Conservation (phyloP, 2,329 filamentous ascomycete genomes). For the Karstenula rhodostoma region DNA sequence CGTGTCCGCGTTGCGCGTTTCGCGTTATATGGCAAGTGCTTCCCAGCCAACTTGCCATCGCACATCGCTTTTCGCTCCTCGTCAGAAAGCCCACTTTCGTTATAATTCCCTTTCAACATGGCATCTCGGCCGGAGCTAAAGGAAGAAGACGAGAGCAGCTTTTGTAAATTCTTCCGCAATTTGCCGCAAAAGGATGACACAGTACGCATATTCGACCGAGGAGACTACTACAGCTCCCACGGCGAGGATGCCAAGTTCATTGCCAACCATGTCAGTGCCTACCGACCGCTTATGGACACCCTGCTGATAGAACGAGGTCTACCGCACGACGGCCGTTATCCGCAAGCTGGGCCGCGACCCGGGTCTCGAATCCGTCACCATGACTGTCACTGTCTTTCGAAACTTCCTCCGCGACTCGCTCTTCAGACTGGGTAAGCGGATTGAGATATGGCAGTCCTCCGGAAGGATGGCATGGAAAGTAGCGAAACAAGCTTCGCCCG, state of each 20-base stretch:
- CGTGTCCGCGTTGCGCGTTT: slow-evolving; percentile 20
- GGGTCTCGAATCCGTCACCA: slow-evolving; percentile 90
- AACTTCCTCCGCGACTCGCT: slow-evolving; percentile 95
- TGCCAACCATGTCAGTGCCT: slow-evolving; percentile 70
- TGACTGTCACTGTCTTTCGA: slow-evolving; percentile 93
- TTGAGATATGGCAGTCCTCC: slow-evolving; percentile 86
- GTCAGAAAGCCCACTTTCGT: neutral
- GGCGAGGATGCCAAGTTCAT: slow-evolving; percentile 86
- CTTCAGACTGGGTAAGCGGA: slow-evolving; percentile 85
- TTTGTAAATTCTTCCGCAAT: slow-evolving; percentile 96
- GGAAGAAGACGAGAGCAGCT: slow-evolving; percentile 95
- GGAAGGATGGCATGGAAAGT: slow-evolving; percentile 92
- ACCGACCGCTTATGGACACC: neutral
- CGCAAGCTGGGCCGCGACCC: slow-evolving; percentile 85
- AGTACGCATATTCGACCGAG: slow-evolving; percentile 89
- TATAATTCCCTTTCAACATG: slow-evolving; percentile 49
- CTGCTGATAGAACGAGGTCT: slow-evolving; percentile 67
- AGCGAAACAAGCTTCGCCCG: slow-evolving; percentile 87
- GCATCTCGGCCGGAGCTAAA: slow-evolving; percentile 65
- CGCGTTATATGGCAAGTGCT: slow-evolving; percentile 19
- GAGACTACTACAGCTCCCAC: slow-evolving; percentile 96
- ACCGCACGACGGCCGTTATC: slow-evolving; percentile 96
- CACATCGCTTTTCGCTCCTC: neutral
- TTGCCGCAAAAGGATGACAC: slow-evolving; percentile 77
- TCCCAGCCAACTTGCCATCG: slow-evolving; percentile 6